phyloP scores from a whole-genome alignment of 2,329 filamentous ascomycete genomes.

The Pezicula rhizophila region DNA sequence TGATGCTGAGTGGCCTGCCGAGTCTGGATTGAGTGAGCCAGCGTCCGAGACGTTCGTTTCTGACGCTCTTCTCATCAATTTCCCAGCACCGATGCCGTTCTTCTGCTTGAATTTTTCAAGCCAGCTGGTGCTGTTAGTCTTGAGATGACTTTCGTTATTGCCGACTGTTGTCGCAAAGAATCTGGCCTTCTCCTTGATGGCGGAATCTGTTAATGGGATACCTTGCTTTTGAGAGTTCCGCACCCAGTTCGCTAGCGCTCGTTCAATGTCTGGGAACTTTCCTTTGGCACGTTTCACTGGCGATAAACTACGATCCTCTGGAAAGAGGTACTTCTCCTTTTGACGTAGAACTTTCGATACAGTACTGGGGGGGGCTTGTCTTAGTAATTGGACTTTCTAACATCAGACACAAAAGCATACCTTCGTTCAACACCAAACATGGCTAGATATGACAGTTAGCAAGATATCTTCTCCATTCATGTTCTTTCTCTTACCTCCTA shows the following conservation, averaged over 20 bases:
- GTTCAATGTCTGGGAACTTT: slow-evolving; percentile 85
- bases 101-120: slow-evolving; percentile 95
- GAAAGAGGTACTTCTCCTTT: slow-evolving; percentile 88
- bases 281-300: slow-evolving; percentile 78
- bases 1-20: slow-evolving; percentile 47
- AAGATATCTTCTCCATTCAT: slow-evolving; percentile 2
- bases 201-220: slow-evolving; percentile 66
- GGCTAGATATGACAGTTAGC: slow-evolving; percentile 42
- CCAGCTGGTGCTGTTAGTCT: slow-evolving; percentile 70
- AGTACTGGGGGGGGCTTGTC: slow-evolving; percentile 54
- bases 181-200: slow-evolving; percentile 76
- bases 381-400: slow-evolving; percentile 10
- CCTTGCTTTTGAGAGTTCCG: slow-evolving; percentile 75
- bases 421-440: slow-evolving; percentile 96
- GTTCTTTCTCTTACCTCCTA: slow-evolving; percentile 59
- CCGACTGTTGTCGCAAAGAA: slow-evolving; percentile 73
- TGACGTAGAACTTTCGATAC: slow-evolving; percentile 96
- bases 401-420: slow-evolving; percentile 42
- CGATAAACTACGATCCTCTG: slow-evolving; percentile 71
- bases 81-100: slow-evolving; percentile 32
- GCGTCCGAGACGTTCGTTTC: slow-evolving; percentile 68
- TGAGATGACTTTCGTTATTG: slow-evolving; percentile 64
- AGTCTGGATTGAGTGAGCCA: slow-evolving; percentile 48
- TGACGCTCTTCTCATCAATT: slow-evolving; percentile 50
- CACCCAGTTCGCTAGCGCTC: slow-evolving; percentile 82